These are phyloP conservation scores for Rhodotorula sp. DNA, from an alignment of 1,284 basidiomycete genomes.

Conservation along the genomic window DNA sequence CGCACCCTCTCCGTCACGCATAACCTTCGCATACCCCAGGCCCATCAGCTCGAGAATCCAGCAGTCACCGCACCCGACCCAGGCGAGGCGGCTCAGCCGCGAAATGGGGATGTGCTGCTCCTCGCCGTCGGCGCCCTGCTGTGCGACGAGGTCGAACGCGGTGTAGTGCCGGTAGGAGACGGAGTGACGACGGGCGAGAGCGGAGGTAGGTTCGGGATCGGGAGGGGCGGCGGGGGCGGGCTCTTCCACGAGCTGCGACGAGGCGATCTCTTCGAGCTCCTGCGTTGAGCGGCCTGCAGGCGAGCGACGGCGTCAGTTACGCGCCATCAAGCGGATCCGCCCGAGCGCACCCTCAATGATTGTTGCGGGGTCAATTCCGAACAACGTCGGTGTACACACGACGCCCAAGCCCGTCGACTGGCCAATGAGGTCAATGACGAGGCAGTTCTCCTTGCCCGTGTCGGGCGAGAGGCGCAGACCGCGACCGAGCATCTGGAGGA, in stretches of 20 bases:
- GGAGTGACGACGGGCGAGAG: not conserved
- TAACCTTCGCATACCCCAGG: constrained; percentile 70
- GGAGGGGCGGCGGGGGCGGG: not conserved
- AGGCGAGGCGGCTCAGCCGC: constrained; percentile 56
- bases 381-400: constrained; percentile 78
- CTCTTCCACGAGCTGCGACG: not conserved
- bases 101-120: not conserved
- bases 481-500: constrained; percentile 94
- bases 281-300: not conserved
- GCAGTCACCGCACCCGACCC: constrained; percentile 79
- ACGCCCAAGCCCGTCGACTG: constrained; percentile 66
- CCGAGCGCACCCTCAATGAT: constrained; percentile 62
- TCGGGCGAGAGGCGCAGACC: constrained; percentile 81
- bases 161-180: constrained; percentile 30
- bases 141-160: constrained; percentile 24
- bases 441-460: constrained; percentile 82
- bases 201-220: not conserved
- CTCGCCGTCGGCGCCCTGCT: not conserved
- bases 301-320: not conserved
- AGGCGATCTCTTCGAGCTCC: not conserved
- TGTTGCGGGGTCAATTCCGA: constrained; percentile 77
- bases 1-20: not conserved
- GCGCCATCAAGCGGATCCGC: not conserved
- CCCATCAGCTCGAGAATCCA: constrained; percentile 79
- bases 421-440: constrained; percentile 89